These are phyloP conservation scores for Trichoderma sp. DNA, from an alignment of 2,329 filamentous ascomycete species.

Conservation along the genomic window DNA sequence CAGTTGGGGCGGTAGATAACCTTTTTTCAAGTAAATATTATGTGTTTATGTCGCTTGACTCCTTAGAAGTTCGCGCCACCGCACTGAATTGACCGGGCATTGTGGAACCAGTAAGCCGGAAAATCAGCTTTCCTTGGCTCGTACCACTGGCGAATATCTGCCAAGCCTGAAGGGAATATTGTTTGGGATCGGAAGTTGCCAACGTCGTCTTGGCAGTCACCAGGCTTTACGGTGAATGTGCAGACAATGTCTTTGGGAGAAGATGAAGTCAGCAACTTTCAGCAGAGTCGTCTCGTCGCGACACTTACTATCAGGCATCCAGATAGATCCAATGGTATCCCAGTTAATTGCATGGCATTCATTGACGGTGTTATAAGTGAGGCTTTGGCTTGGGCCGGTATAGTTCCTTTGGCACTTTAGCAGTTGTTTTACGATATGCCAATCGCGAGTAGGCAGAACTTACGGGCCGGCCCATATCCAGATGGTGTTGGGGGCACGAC, in stretches of 20 bases:
- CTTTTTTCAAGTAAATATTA: too few relatives aligned
- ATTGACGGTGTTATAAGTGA: conserved; percentile 9
- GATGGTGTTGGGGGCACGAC: conserved; percentile 14
- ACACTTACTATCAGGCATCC: conserved; percentile 11
- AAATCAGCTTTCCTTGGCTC: conserved; percentile 3
- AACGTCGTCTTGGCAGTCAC: conserved; percentile 14
- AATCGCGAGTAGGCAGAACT: background rate
- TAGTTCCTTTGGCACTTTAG: conserved; percentile 13
- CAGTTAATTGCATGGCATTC: conserved; percentile 10
- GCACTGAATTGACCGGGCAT: conserved; percentile 14
- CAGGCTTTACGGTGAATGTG: conserved; percentile 21
- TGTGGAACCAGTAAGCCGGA: conserved; percentile 18
- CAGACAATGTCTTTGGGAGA: background rate
- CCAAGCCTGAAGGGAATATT: conserved; percentile 15
- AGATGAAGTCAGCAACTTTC: background rate
- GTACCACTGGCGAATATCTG: conserved; percentile 16
- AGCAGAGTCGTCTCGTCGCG: background rate
- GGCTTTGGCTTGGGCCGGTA: conserved; percentile 9
- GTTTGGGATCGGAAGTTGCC: conserved; percentile 18
- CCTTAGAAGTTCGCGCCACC: conserved; percentile 11
- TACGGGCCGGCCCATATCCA: conserved; percentile 23
- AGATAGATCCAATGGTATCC: conserved; percentile 16
- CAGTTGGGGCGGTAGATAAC: too few relatives aligned
- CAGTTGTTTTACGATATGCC: background rate
- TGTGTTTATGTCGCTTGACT: background rate